phyloP scores from a whole-genome alignment of 179 eudicot genomes.

The Silene noctiflora region DNA sequence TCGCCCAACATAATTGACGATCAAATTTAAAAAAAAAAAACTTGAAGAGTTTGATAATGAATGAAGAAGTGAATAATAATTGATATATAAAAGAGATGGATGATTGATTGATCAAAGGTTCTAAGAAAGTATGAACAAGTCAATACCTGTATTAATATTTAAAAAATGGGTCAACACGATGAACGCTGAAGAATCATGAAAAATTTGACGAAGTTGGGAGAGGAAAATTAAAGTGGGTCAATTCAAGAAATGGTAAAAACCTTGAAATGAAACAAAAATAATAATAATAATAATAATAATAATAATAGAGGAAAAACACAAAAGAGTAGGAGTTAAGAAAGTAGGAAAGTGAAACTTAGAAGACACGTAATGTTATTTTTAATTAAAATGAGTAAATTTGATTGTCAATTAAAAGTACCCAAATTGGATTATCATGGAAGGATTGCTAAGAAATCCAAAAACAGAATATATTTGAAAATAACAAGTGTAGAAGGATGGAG shows the following conservation, averaged over 20 bases:
- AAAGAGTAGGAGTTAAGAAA: conserved; percentile 20
- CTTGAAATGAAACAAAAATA: neutral
- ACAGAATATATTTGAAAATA: too few relatives aligned
- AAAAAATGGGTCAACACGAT: conserved; percentile 4
- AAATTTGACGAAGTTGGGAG: too few relatives aligned
- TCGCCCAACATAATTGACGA: conserved; percentile 68
- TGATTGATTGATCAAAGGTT: conserved; percentile 22
- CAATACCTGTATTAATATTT: conserved; percentile 19
- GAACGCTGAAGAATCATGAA: neutral
- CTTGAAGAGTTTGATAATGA: neutral
- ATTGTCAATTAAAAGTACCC: neutral
- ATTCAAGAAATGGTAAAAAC: neutral
- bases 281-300: too few relatives aligned
- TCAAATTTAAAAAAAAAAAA: neutral
- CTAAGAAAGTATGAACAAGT: conserved; percentile 32
- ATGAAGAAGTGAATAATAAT: neutral
- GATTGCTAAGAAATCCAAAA: too few relatives aligned
- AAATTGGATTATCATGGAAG: neutral
- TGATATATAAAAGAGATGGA: neutral
- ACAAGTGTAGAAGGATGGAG: too few relatives aligned
- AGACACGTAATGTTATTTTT: conserved; percentile 5
- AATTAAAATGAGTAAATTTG: neutral
- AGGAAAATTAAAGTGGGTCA: too few relatives aligned
- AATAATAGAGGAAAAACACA: too few relatives aligned
- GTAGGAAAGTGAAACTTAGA: conserved; percentile 35